phyloP scores from a whole-genome alignment of 2,329 filamentous ascomycete species.

The Corynespora cassiicola region DNA sequence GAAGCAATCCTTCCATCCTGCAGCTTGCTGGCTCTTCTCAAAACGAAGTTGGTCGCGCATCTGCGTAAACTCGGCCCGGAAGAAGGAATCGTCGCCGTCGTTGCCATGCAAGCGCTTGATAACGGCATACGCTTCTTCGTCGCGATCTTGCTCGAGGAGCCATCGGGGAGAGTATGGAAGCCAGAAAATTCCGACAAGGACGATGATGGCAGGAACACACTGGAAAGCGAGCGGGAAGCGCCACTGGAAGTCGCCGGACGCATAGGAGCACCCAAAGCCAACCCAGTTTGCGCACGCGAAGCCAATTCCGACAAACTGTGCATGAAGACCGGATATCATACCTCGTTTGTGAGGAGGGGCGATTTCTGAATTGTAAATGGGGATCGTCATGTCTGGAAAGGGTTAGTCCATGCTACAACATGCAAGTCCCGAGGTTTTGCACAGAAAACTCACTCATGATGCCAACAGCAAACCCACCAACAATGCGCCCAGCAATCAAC shows the following conservation, averaged over 20 bases:
- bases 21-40: constrained; percentile 5
- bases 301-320: constrained; percentile 11
- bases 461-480: constrained; percentile 56
- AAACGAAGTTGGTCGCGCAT: constrained; percentile 16
- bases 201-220: constrained; percentile 51
- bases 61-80: constrained; percentile 12
- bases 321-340: constrained; percentile 21
- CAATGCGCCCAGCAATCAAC: constrained; percentile 56
- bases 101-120: constrained; percentile 9
- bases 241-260: constrained; percentile 5
- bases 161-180: constrained; percentile 42
- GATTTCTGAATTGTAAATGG: constrained; percentile 70
- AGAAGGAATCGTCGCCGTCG: constrained; percentile 12
- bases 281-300: constrained; percentile 6
- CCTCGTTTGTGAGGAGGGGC: constrained; percentile 63
- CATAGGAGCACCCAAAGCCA: constrained; percentile 6
- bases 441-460: constrained; percentile 46
- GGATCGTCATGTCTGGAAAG: constrained; percentile 41
- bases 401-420: background rate
- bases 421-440: no score
- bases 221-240: constrained; percentile 49
- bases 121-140: constrained; percentile 7
- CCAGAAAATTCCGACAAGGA: constrained; percentile 52
- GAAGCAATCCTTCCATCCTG: constrained; percentile 9
- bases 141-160: constrained; percentile 8